Percentiles rank a stretch among this genome's conserved stretches.
Conservation (phyloP, 441 rosid genomes). For the Rhodomyrtus psidioides region DNA sequence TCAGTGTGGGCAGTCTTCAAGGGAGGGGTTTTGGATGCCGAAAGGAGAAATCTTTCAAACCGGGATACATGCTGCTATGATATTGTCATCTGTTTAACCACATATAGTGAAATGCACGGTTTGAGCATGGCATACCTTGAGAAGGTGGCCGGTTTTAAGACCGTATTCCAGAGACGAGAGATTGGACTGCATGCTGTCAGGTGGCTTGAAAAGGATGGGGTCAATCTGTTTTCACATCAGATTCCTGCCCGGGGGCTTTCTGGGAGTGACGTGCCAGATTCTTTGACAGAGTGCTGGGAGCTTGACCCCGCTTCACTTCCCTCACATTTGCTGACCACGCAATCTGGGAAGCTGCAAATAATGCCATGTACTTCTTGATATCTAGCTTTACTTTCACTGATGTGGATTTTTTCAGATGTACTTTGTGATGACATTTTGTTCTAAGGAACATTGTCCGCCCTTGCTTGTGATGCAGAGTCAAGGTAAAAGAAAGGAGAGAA, state of each 20-base stretch:
- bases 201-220: slow-evolving; percentile 47
- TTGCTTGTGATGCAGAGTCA: neutral
- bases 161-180: slow-evolving; percentile 59
- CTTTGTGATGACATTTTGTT: neutral
- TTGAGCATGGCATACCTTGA: slow-evolving; percentile 85
- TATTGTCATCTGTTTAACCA: slow-evolving; percentile 53
- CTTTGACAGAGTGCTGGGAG: slow-evolving; percentile 65
- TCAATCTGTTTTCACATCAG: slow-evolving; percentile 68
- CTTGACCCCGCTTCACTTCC: slow-evolving; percentile 82
- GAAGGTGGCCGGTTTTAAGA: slow-evolving; percentile 62
- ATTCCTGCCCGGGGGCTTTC: slow-evolving; percentile 70
- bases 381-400: neutral
- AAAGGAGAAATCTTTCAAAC: slow-evolving; percentile 27
- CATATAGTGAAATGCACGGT: slow-evolving; percentile 59
- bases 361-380: neutral
- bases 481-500: neutral
- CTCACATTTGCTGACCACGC: slow-evolving; percentile 21
- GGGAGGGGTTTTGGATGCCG: slow-evolving; percentile 19
- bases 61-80: slow-evolving; percentile 29
- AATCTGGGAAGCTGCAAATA: neutral
- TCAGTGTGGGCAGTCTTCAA: slow-evolving; percentile 75
- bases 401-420: neutral
- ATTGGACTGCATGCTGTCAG: slow-evolving; percentile 63
- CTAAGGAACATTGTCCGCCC: neutral
- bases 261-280: slow-evolving; percentile 36